Conservation (phyloP, 169 alveolate genomes). For the Babesia bigemina region DNA sequence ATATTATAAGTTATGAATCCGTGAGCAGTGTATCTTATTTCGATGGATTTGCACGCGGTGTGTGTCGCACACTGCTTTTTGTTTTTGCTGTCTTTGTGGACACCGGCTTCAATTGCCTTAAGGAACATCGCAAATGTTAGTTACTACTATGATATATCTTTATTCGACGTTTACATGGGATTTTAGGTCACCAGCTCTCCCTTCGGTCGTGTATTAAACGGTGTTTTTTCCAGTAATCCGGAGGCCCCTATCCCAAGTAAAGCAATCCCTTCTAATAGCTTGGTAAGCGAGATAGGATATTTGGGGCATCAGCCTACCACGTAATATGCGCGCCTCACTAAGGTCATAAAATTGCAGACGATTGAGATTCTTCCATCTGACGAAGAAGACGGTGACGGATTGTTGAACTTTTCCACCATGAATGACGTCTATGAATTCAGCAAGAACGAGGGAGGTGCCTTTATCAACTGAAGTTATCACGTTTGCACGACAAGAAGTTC, state of each 20-base stretch:
- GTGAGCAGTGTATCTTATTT: not conserved
- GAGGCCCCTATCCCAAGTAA: not conserved
- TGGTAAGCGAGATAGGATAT: not conserved
- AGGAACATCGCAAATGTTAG: not conserved
- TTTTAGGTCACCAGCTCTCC: not conserved
- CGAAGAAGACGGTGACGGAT: conserved; percentile 58
- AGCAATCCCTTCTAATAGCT: conserved; percentile 7
- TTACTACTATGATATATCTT: not conserved
- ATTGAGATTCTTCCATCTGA: conserved; percentile 61
- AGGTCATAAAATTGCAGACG: conserved; percentile 14
- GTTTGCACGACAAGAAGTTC: not conserved
- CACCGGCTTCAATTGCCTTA: not conserved
- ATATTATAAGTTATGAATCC: not conserved
- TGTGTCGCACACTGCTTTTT: conserved; percentile 1
- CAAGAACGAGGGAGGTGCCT: conserved; percentile 15
- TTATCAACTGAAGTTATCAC: not conserved
- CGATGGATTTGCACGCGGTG: conserved; percentile 16
- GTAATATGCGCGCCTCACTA: not conserved
- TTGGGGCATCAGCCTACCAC: not conserved
- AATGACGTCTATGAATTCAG: conserved; percentile 60
- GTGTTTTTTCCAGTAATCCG: not conserved
- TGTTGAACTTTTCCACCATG: conserved; percentile 34
- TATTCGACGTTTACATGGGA: not conserved
- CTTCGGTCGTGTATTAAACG: not conserved
- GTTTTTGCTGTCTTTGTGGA: not conserved